Evolutionary conservation across 495 filamentous ascomycete species (phyloP), one percentile per base, ranked within the genome.

Genomic region (Penicillium silybi): DNA sequence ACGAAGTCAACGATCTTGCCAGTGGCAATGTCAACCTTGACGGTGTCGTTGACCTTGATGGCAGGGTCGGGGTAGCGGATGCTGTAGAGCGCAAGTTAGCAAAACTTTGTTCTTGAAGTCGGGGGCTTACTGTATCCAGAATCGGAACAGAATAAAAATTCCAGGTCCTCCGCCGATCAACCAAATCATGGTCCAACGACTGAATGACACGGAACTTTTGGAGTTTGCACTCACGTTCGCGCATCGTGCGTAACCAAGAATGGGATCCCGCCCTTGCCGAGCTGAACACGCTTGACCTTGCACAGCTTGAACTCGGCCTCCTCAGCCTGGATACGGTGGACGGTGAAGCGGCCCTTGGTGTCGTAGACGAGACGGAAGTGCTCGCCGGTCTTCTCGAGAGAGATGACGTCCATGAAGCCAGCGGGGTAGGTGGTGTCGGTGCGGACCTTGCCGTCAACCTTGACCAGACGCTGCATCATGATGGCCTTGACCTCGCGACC

Each of bases 161-260:
- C 64, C 61, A 39, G 6, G 68, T 74, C 72, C 69, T 72, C 71
- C 67, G 69, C 74, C 74, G 78, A 80, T 86, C 85, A 78, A 84
- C 89, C 88, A 91, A 92, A 92, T 80, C 87, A 92, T 93, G 89
- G 88, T 90, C 90, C 90, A 95, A 95, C 90, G 90, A 85, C 90
- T 95, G 90, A 95, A 86, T 89, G 90, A 92, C 87, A 83, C 86
- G 81, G 82, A 85, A 83, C 77, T 87, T 81, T 52, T 61, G 59
- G 66, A 71, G 72, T 61, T 58, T 84, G 84, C 74, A 88, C 92
- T 93, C 79, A 97, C 92, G 95, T 98, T 89, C 93, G 85, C 79
- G 95, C 93, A 90, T 98, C 93, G 85, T 97, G 95, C 89, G 95
- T 97, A 88, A 97, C 93, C 88, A 97, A 96, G 89, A 95, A 97